These are phyloP conservation scores for Tetrahymena borealis DNA, from an alignment of 73 alveolate genomes.

Conservation along the genomic window DNA sequence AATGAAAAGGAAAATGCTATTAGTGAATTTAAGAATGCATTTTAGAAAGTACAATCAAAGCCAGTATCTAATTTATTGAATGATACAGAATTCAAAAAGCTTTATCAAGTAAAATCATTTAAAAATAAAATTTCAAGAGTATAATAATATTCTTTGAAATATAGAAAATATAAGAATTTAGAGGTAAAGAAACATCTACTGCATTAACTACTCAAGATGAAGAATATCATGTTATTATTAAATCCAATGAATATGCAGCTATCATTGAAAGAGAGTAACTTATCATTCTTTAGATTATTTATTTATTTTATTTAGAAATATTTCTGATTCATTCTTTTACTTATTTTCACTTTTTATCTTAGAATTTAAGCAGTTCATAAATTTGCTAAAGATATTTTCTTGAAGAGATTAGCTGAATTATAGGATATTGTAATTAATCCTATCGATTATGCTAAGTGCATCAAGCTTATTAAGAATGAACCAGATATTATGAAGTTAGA, in stretches of 20 bases:
- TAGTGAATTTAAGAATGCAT: background rate
- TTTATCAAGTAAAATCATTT: background rate
- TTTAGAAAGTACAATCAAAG: background rate
- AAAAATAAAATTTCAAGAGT: background rate
- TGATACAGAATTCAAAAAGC: background rate
- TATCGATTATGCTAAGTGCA: slow-evolving; percentile 75
- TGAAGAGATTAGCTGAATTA: slow-evolving; percentile 75
- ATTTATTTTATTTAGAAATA: no score
- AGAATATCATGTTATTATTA: slow-evolving; percentile 26
- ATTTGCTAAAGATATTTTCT: slow-evolving; percentile 59
- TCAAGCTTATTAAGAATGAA: slow-evolving; percentile 63
- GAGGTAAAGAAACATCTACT: background rate
- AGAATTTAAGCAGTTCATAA: slow-evolving; percentile 49
- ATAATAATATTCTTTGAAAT: background rate
- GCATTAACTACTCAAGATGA: background rate
- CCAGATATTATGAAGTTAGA: slow-evolving; percentile 58
- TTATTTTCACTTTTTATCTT: no score
- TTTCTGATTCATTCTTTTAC: no score
- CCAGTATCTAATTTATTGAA: background rate
- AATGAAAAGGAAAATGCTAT: background rate
- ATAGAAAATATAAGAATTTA: background rate
- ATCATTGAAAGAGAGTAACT: slow-evolving; percentile 19
- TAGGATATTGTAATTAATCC: slow-evolving; percentile 80
- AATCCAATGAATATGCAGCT: slow-evolving; percentile 37
- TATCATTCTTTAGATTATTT: background rate